A percentile compares a stretch with the other conserved stretches of the same genome.
phyloP scores from a whole-genome alignment of 2,329 filamentous ascomycete genomes.

The Oidium heveae region DNA sequence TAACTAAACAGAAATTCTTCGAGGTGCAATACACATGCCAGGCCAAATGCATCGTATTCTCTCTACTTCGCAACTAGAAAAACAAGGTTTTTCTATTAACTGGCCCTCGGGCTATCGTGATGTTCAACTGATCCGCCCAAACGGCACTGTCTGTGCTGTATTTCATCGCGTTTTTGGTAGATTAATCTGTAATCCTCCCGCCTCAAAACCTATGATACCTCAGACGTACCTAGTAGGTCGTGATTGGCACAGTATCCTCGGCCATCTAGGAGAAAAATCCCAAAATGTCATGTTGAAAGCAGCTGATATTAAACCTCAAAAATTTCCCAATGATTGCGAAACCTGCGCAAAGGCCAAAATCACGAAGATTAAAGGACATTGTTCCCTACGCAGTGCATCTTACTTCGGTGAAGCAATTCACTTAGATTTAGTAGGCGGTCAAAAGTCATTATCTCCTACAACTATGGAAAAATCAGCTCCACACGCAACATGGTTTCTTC shows the following conservation, averaged over 20 bases:
- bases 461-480: background rate
- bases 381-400: too few relatives aligned
- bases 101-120: too few relatives aligned
- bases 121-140: too few relatives aligned
- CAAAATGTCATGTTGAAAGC: background rate
- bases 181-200: too few relatives aligned
- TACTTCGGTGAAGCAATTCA: background rate
- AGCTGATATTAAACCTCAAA: background rate
- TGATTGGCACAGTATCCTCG: background rate
- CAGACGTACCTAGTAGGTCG: background rate
- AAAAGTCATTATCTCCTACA: background rate
- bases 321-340: background rate
- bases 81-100: background rate
- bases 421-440: background rate
- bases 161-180: too few relatives aligned
- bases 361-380: too few relatives aligned
- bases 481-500: too few relatives aligned
- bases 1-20: background rate
- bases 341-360: background rate
- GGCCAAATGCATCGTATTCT: background rate
- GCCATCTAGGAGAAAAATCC: too few relatives aligned
- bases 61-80: background rate
- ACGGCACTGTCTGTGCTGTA: too few relatives aligned
- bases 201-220: background rate
- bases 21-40: background rate